These are phyloP conservation scores for Xylaria hypoxylon DNA, from an alignment of 2,329 filamentous ascomycete genomes.

Conservation along the genomic window DNA sequence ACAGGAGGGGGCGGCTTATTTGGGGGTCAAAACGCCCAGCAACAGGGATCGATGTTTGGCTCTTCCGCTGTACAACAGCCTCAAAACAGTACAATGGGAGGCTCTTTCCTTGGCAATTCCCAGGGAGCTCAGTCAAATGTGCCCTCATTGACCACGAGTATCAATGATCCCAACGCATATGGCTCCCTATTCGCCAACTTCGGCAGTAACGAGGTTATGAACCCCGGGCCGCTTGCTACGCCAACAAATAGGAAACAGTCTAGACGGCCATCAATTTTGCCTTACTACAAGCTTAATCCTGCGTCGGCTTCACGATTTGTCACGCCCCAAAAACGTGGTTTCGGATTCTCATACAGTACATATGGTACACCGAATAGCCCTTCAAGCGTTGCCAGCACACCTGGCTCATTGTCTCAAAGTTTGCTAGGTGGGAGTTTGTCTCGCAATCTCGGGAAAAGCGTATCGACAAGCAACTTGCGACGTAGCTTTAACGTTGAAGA, in stretches of 20 bases:
- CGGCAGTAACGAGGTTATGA: slow-evolving; percentile 69
- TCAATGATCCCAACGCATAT: slow-evolving; percentile 88
- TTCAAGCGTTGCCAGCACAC: slow-evolving; percentile 75
- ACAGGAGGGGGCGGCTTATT: slow-evolving; percentile 65
- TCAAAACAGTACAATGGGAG: slow-evolving; percentile 58
- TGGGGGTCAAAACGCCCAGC: slow-evolving; percentile 60
- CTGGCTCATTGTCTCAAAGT: slow-evolving; percentile 74
- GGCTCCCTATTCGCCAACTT: slow-evolving; percentile 88
- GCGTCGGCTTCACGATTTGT: slow-evolving; percentile 81
- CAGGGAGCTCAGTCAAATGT: slow-evolving; percentile 64
- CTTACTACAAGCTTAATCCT: slow-evolving; percentile 88
- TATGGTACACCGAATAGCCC: slow-evolving; percentile 84
- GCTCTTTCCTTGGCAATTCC: slow-evolving; percentile 70
- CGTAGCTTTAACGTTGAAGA: slow-evolving; percentile 85
- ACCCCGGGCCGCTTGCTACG: slow-evolving; percentile 91
- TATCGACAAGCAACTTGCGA: slow-evolving; percentile 87
- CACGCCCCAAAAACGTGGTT: slow-evolving; percentile 87
- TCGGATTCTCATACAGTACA: slow-evolving; percentile 92
- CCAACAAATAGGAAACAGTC: slow-evolving; percentile 81
- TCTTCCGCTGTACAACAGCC: slow-evolving; percentile 62
- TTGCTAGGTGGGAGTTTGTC: slow-evolving; percentile 76
- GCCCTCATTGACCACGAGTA: slow-evolving; percentile 79
- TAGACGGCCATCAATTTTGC: slow-evolving; percentile 82
- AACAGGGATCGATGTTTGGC: slow-evolving; percentile 60
- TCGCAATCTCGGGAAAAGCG: slow-evolving; percentile 83